Base-by-base conservation (phyloP, 345 rosid genomes). In the Citrus medica region DNA sequence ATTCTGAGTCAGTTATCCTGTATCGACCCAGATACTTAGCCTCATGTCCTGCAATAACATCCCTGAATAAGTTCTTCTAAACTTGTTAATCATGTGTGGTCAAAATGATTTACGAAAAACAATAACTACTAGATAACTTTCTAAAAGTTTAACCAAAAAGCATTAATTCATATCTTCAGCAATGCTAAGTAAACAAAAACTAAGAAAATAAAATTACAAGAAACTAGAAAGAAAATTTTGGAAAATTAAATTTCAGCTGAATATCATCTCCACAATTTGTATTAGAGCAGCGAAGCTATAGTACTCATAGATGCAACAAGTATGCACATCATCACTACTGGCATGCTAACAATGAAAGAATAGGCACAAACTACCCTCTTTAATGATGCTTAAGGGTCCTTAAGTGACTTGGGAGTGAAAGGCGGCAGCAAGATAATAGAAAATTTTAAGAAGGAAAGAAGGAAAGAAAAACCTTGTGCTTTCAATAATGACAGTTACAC, bases 1-100 rank as follows among this genome's bases (percentile, higher is more conserved):
- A 92, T 80, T 89, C 94, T 13, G 87, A 17, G 74, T 96, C 99
- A 24, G 98, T 94, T 32, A 94, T 89, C 87, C 99, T 91, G 78
- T 92, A 92, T 56, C 82, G 92, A 14, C 97, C 99, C 8, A 82
- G 85, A 87, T 92, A 88, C 77, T 89, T 89, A 46, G 94, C 86
- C 71, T 84, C 87, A 38, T 86, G 88, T 74, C 94, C 99, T 96
- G 84, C 85, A 83, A 83, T 38, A 53, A 28, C 65, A 73, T 28
- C 65, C 73, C 63, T 75, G 61, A 59, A 68, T 24, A 74, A 68
- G 61, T 67, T 53, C 63, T 17, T 42, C 67, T 33, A n/a, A 71
- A 30, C 66, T 71, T 77, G 21, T 63, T 75, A 65, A 21, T 33
- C 40, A 65, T 14, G 35, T 30, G n/a, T 7, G 12, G 25, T 30